Evolutionary conservation across 169 alveolate species (phyloP).

Genomic region (Theileria parva): DNA sequence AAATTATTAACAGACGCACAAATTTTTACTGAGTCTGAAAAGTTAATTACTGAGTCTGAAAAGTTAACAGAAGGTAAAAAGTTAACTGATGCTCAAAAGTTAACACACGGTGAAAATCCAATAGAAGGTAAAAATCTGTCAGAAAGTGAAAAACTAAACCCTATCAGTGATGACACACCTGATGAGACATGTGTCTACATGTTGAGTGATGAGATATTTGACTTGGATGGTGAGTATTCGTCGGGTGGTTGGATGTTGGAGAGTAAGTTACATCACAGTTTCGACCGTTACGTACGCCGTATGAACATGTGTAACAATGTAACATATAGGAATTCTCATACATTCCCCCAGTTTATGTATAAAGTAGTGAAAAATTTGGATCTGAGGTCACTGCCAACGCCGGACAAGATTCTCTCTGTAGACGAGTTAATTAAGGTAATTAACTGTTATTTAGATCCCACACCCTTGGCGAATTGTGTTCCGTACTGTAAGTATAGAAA

Average conservation of each 20-base stretch:
- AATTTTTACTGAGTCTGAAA: no score
- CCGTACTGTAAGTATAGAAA: slow-evolving; percentile 20
- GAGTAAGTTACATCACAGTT: slow-evolving; percentile 13
- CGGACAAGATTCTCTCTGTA: neutral
- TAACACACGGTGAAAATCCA: no score
- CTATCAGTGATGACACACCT: no score
- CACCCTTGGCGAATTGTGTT: slow-evolving; percentile 27
- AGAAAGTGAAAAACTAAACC: no score
- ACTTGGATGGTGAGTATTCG: slow-evolving; percentile 49
- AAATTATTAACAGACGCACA: neutral
- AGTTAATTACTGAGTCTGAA: no score
- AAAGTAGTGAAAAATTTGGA: slow-evolving; percentile 15
- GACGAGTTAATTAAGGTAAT: neutral
- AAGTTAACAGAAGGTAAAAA: no score
- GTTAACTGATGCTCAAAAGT: no score
- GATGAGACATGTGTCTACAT: slow-evolving; percentile 9
- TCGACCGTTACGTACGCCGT: slow-evolving; percentile 11
- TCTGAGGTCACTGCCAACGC: slow-evolving; percentile 6
- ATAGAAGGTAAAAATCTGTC: no score
- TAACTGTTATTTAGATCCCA: slow-evolving; percentile 14
- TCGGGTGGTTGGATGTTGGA: slow-evolving; percentile 39
- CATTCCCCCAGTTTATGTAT: neutral
- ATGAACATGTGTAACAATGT: slow-evolving; percentile 15
- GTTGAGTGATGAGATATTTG: slow-evolving; percentile 47
- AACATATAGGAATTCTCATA: slow-evolving; percentile 12